Evolutionary conservation across 345 rosid species (phyloP), one percentile per base, ranked within the genome.

Genomic region (Citrus australasica): DNA sequence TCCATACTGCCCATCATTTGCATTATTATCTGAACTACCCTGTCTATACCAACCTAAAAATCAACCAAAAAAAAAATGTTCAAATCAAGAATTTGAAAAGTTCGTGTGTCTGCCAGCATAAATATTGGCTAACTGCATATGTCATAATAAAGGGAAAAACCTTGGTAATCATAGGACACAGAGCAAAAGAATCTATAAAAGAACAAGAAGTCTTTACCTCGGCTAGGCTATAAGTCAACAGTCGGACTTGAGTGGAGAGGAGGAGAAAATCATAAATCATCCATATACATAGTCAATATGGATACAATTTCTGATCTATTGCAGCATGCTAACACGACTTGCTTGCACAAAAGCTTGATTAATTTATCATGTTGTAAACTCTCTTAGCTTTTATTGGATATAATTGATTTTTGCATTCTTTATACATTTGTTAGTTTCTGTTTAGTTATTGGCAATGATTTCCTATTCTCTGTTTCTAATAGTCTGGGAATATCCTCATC

Each of bases 401-500:
- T 71, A 11, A 9, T 65, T 73, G 48, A 58, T 30, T 66, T 30
- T 65, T 73, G 42, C 40, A 76, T 42, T 51, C 27, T 74, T 33
- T 62, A 60, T 21, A 42, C 24, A 7, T 37, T 7, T 59, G 22
- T 1, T 30, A 35, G 33, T 74, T 66, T 24, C 17, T 33, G 24
- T 22, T 71, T 22, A 22, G 24, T 24, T 16, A 38, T 69, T 63
- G 13, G 0, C 75, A 22, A 19, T 71, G 21, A 6, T 58, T 38
- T 74, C 51, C 27, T 71, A n/a, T 79, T 7, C 53, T 80, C 59
- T 76, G 14, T 73, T 82, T 79, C 32, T 76, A 71, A 69, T 78
- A 96, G 99, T 98, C 98, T 65, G 99, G 99, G 53, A 96, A 96
- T 82, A 82, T 96, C 84, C 90, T 96, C 84, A 87, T 96, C 22